Base-by-base conservation (phyloP, 2,329 filamentous ascomycete species). In the Epichloe typhina region DNA sequence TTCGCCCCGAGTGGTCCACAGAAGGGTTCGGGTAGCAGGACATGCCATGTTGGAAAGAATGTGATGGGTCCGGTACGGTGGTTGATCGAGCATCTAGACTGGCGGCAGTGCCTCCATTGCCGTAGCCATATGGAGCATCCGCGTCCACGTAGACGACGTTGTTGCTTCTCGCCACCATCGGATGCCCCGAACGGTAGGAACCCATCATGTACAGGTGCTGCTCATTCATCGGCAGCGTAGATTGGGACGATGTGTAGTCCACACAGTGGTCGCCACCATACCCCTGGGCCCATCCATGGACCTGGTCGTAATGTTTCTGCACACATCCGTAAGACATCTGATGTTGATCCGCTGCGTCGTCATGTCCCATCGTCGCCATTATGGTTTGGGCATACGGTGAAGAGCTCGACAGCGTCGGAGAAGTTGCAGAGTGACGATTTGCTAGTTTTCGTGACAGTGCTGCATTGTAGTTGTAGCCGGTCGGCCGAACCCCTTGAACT, bases 361-460 rank as follows among this genome's bases (percentile, higher is more conserved):
- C 39, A n/a, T 52, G 52, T 2, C 47, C 47, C 13, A 52, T 17
- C n/a, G 42, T 35, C 33, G 33, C 21, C 31, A 52, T 47, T 3
- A 36, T 44, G 3, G 5, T 41, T 4, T 39, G 43, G n/a, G 38
- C 13, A 47, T 52, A 53, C 13, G 43, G 46, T 5, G 44, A 31
- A 7, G 50, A 38, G 5, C 26, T 42, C 1, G 51, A 8, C 2
- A 50, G 7, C 5, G 41, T 40, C 3, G 58, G 36, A 0, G 56
- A 51, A 13, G 54, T 13, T 11, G 58, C 54, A 7, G 55, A 51
- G 8, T 56, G 58, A 39, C 62, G 58, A 2, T 60, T 56, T 19
- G 66, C 62, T 15, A 59, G 61, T 33, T 62, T 62, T 31, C 65
- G 61, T 26, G 65, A 64, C 3, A 60, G 57, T 7, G 64, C 60